phyloP scores from a whole-genome alignment of 306 rosid genomes.

The Coriaria nepalensis region DNA sequence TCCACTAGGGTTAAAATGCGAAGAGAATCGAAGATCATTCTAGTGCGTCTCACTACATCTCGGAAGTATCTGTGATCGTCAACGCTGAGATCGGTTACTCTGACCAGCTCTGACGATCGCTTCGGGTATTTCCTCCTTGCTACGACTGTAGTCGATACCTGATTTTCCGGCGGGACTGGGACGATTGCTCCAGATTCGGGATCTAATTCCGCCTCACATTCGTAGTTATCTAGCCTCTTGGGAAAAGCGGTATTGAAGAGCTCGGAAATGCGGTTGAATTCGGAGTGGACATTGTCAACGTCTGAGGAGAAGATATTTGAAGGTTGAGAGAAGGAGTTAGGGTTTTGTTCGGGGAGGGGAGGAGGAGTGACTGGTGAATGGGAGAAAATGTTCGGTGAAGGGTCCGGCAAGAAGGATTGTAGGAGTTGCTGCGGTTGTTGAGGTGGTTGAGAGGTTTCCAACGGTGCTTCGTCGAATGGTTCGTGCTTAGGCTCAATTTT shows the following conservation, averaged over 20 bases:
- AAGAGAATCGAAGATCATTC: slow-evolving; percentile 72
- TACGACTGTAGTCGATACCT: slow-evolving; percentile 14
- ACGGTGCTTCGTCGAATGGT: slow-evolving; percentile 37
- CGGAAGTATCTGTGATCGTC: slow-evolving; percentile 57
- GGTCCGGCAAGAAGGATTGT: slow-evolving; percentile 12
- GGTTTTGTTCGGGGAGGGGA: slow-evolving; percentile 8
- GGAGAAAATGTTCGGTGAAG: slow-evolving; percentile 13
- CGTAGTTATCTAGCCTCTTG: slow-evolving; percentile 16
- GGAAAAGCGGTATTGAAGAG: slow-evolving; percentile 42
- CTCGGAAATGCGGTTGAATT: slow-evolving; percentile 47
- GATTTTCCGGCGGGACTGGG: slow-evolving; percentile 33
- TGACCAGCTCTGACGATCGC: slow-evolving; percentile 54
- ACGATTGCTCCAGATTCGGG: slow-evolving; percentile 52
- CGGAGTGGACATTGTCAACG: slow-evolving; percentile 28
- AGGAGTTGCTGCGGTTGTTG: slow-evolving; percentile 9
- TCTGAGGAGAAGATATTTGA: slow-evolving; percentile 17
- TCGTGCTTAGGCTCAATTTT: slow-evolving; percentile 59
- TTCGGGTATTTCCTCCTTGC: slow-evolving; percentile 15
- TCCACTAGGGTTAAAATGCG: slow-evolving; percentile 35
- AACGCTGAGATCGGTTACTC: slow-evolving; percentile 44
- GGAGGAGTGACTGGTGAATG: slow-evolving; percentile 11
- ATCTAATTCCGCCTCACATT: slow-evolving; percentile 18
- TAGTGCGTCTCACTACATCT: slow-evolving; percentile 38
- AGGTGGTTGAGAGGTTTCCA: slow-evolving; percentile 5
- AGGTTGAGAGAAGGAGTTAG: slow-evolving; percentile 15